Conservation (phyloP, 352 stramenopile genomes). For the Phytophthora meadii region DNA sequence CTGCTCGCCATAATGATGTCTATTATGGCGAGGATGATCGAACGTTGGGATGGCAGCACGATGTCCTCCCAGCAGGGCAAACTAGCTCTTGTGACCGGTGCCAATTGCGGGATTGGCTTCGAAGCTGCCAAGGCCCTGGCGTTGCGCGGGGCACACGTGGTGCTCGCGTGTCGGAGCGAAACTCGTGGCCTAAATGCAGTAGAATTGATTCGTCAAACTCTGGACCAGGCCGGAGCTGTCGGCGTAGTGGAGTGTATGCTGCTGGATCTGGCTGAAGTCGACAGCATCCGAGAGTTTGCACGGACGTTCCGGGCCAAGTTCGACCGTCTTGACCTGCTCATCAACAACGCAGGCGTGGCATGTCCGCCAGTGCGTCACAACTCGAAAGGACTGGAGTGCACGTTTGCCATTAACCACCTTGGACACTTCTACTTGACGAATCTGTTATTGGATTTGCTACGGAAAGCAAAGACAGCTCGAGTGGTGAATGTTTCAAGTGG, state of each 20-base stretch:
- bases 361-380: constrained; percentile 30
- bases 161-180: constrained; percentile 77
- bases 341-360: constrained; percentile 74
- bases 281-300: constrained; percentile 58
- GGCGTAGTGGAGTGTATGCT: constrained; percentile 47
- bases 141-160: constrained; percentile 62
- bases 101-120: constrained; percentile 86
- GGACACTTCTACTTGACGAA: constrained; percentile 62
- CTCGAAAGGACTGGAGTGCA: constrained; percentile 39
- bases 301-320: constrained; percentile 42
- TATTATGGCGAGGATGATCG: not conserved
- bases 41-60: constrained; percentile 26
- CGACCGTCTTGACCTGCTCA: constrained; percentile 57
- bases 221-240: constrained; percentile 8
- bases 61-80: constrained; percentile 55
- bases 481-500: constrained; percentile 56
- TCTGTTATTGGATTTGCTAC: constrained; percentile 47
- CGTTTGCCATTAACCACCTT: constrained; percentile 61
- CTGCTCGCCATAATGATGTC: too few relatives aligned
- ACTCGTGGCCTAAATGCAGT: constrained; percentile 32
- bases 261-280: constrained; percentile 58
- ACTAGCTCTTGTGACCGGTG: constrained; percentile 84
- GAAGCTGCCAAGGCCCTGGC: constrained; percentile 71
- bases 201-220: constrained; percentile 29
- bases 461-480: constrained; percentile 27